These are phyloP conservation scores for Phytophthora rubi DNA, from an alignment of 352 stramenopile species.

Conservation along the genomic window DNA sequence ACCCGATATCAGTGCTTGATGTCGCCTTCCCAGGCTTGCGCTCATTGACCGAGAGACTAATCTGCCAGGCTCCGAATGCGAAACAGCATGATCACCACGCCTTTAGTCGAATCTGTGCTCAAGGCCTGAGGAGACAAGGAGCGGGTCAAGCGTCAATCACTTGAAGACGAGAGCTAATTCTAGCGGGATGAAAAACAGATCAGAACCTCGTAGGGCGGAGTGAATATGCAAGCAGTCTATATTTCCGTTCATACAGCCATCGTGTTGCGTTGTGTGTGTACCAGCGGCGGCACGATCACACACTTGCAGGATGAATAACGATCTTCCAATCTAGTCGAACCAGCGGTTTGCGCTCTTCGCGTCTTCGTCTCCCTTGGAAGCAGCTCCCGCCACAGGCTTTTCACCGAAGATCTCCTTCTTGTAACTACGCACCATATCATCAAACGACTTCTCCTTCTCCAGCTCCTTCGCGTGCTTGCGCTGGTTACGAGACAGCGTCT, in stretches of 20 bases:
- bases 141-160: background rate
- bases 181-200: conserved; percentile 9
- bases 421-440: conserved; percentile 81
- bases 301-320: conserved; percentile 3
- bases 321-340: conserved; percentile 59
- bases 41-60: conserved; percentile 6
- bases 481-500: conserved; percentile 70
- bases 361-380: conserved; percentile 22
- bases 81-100: conserved; percentile 1
- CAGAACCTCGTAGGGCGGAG: conserved; percentile 13
- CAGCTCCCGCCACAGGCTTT: conserved; percentile 22
- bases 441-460: conserved; percentile 75
- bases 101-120: conserved; percentile 5
- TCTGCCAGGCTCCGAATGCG: background rate
- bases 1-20: background rate
- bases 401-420: conserved; percentile 87
- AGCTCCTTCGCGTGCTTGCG: conserved; percentile 65
- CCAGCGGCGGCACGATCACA: background rate
- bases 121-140: conserved; percentile 19
- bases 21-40: conserved; percentile 1
- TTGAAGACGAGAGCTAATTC: conserved; percentile 21
- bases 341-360: conserved; percentile 53
- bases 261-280: background rate
- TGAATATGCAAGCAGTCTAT: conserved; percentile 26
- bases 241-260: conserved; percentile 21